Evolutionary conservation across 768 basidiomycete species (phyloP), one percentile per base, ranked within the genome.

Genomic region (Pisolithus orientalis): DNA sequence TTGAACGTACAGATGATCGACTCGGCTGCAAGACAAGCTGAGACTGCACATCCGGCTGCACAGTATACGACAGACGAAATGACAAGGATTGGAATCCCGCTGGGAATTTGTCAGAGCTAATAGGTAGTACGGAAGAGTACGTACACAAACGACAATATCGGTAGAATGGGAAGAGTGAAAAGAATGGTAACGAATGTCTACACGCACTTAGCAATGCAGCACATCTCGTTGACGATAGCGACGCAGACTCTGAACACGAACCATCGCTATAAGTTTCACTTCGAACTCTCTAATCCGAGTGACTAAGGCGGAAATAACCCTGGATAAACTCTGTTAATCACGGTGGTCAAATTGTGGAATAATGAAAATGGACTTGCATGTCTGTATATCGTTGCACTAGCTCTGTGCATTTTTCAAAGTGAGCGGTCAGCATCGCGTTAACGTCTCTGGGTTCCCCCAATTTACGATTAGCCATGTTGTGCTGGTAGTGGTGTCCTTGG

Each of bases 111-210:
- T 53, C 38, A 50, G 39, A 27, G 2, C 39, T 49, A 39, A 61
- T 64, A 53, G 44, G 27, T 40, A 28, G 11, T 46, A n/a, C 21
- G 44, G n/a, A 17, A 4, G 49, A 21, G 28, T 10, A 59, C 76
- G 37, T 50, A 78, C 76, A 74, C 50, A 52, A 77, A 78, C 13
- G 69, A 66, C 4, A 66, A 39, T 38, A 68, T 9, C 0, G 69
- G 69, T 14, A 68, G 60, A 32, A 65, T 59, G 39, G 75, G 67
- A 47, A 78, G 63, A 27, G 65, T 44, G 25, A 60, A 61, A 42
- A 76, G 75, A 53, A 74, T 64, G 6, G 69, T 64, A 39, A 76
- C 25, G 57, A 75, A 76, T 13, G 70, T 73, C 77, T 78, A 54
- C 11, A 56, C 52, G 14, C 50, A 31, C 9, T 54, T 57, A 47